Evolutionary conservation across 1,284 basidiomycete genomes (phyloP).

Genomic region (Pyrrhoderma noxium): DNA sequence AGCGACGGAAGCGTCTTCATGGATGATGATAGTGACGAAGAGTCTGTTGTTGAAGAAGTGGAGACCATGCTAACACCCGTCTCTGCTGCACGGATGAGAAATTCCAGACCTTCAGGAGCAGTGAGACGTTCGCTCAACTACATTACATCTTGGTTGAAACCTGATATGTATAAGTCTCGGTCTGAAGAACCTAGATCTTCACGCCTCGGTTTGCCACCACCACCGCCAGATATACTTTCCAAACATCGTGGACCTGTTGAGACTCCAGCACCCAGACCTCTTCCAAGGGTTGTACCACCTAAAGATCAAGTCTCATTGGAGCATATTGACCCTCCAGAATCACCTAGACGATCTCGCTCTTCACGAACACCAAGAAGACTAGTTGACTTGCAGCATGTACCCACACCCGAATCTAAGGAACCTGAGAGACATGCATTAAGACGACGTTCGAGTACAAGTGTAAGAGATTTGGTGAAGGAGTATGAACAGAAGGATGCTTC

Average conservation of each 20-base stretch:
- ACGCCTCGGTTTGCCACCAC: conserved; percentile 41
- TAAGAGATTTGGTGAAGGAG: conserved; percentile 57
- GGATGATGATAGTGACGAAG: conserved; percentile 14
- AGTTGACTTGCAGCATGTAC: conserved; percentile 48
- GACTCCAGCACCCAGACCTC: conserved; percentile 48
- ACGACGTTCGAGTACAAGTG: conserved; percentile 55
- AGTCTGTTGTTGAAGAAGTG: conserved; percentile 10
- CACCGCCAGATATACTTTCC: conserved; percentile 42
- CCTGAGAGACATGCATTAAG: conserved; percentile 27
- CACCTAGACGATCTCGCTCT: conserved; percentile 38
- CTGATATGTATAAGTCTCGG: conserved; percentile 10
- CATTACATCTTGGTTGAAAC: conserved; percentile 16
- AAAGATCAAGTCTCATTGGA: conserved; percentile 58
- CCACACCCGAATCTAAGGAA: conserved; percentile 26
- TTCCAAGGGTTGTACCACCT: conserved; percentile 39
- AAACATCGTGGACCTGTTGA: conserved; percentile 45
- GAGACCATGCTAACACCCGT: conserved; percentile 13
- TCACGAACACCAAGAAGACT: conserved; percentile 32
- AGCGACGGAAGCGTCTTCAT: not conserved
- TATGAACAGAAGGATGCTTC: conserved; percentile 47
- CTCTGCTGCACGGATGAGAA: conserved; percentile 1
- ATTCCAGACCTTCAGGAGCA: conserved; percentile 5
- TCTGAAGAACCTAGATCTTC: conserved; percentile 12
- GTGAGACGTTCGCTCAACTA: conserved; percentile 17
- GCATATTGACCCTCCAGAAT: conserved; percentile 35